phyloP scores from a whole-genome alignment of 192 early-diverging fungal genomes.

The Backusella tarrabulga region DNA sequence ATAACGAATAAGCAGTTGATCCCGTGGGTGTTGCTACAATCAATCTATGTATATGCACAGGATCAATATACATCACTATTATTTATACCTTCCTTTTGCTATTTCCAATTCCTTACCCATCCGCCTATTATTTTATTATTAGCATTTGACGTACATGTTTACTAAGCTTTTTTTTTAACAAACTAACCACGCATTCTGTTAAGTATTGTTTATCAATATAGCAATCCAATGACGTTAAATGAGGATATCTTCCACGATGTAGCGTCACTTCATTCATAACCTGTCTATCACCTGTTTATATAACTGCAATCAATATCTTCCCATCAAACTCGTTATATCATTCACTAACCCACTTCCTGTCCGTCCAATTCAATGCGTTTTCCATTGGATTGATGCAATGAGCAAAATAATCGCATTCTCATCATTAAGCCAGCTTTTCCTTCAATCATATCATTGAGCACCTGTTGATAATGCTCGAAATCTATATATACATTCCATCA shows the following conservation, averaged over 20 bases:
- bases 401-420: constrained; percentile 77
- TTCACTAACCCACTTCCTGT: constrained; percentile 40
- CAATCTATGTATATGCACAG: constrained; percentile 42
- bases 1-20: constrained; percentile 88
- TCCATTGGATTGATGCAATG: constrained; percentile 56
- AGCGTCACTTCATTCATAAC: constrained; percentile 89
- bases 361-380: constrained; percentile 49
- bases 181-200: constrained; percentile 73
- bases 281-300: constrained; percentile 40
- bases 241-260: constrained; percentile 84
- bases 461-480: constrained; percentile 59
- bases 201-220: constrained; percentile 79
- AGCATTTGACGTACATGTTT: too few relatives aligned
- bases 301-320: neutral
- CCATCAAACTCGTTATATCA: too few relatives aligned
- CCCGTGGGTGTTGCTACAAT: constrained; percentile 91
- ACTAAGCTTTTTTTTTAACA: constrained; percentile 2
- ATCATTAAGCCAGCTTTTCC: constrained; percentile 65
- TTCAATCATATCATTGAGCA: constrained; percentile 62
- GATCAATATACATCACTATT: too few relatives aligned
- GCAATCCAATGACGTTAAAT: constrained; percentile 78
- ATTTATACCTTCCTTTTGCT: neutral
- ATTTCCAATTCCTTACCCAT: constrained; percentile 10
- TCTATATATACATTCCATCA: constrained; percentile 37
- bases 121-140: constrained; percentile 1